Evolutionary conservation across 1,284 basidiomycete genomes (phyloP), one percentile per base, ranked within the genome.

Genomic region (Psilocybe mexicana): DNA sequence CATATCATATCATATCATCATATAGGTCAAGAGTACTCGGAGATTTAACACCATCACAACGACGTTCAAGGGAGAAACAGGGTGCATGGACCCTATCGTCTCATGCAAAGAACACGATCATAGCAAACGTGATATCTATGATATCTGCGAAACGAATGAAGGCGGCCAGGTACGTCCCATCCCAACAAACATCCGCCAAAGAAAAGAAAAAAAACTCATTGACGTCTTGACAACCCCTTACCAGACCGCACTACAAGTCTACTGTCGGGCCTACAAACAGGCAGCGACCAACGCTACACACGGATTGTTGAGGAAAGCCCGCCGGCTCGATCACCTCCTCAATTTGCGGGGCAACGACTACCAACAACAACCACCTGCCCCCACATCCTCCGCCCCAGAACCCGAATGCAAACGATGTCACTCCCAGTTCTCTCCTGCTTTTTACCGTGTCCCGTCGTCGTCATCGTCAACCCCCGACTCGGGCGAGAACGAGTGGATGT

Each of bases 51-150:
- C 85, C 0, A 78, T 82, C 7, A 82, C 84, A 6, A 83, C 88
- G 26, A 87, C 85, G n/a, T 98, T 97, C 79, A 93, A 90, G 68
- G 88, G 89, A n/a, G 88, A 89, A 68, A 79, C 84, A 5, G 96
- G 96, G 1, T 84, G 85, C 65, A 93, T 98, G 88, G 82, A 79
- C 43, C 84, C 94, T 0, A 78, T 92, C 49, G 76, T 94, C 24
- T 92, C 86, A 68, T 98, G 96, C 73, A 88, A 87, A 67, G 86
- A 88, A 10, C 96, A 98, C 69, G 83, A 89, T 58, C 79, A 78
- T 49, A 82, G 79, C 63, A 79, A 84, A 54, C 84, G 87, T 43
- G 80, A 82, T 57, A 81, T 94, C 42, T 89, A 90, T 69, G 91
- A 92, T 60, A 80, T 95, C 61, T 93, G 92, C 67, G 93, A 96